Base-by-base conservation (phyloP, 345 rosid genomes). In the Aethionema arabicum region DNA sequence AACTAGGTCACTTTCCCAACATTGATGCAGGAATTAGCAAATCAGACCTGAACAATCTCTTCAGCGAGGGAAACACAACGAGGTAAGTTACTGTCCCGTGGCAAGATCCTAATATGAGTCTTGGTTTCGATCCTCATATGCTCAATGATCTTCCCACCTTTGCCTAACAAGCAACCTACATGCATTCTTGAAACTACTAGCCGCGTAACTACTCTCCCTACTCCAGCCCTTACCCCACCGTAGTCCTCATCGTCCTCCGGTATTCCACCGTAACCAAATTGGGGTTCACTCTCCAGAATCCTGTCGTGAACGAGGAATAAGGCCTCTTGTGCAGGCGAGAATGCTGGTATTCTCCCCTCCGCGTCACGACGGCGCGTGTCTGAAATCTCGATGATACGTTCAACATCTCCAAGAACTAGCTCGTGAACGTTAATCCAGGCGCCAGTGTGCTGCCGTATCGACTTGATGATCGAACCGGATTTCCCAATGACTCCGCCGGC, bases 401-500 rank as follows among this genome's bases (percentile, higher is more conserved):
- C 99, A 31, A 74, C 85, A 35, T 90, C 99, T 30, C 97, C 97
- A 2, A 89, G 79, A 33, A 86, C 80, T 56, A 95, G 80, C 82
- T 95, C 99, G 69, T 90, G 97, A 11, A 95, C 96, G 75, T 88
- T 90, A 75, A 95, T 82, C 95, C 97, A 90, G 33, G 99, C 99
- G 39, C 99, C 99, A 6, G 99, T 90, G 44, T 86, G 95, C 32
- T 86, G 97, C 46, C 97, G 70, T 38, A 95, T 95, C 16, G 87
- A 76, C 83, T 90, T 95, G 70, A 95, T 95, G 9, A 95, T 88
- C 40, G 88, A 76, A 10, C 99, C 99, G 11, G 97, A 83, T 78
- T 95, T 95, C 12, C 99, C 99, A 16, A 95, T 95, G 3, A 95
- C 99, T 8, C 99, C 96, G 0, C 99, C 99, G n/a, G 89, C 96